These are phyloP conservation scores for Suillus hirtellus DNA, from an alignment of 768 basidiomycete species.

Conservation along the genomic window DNA sequence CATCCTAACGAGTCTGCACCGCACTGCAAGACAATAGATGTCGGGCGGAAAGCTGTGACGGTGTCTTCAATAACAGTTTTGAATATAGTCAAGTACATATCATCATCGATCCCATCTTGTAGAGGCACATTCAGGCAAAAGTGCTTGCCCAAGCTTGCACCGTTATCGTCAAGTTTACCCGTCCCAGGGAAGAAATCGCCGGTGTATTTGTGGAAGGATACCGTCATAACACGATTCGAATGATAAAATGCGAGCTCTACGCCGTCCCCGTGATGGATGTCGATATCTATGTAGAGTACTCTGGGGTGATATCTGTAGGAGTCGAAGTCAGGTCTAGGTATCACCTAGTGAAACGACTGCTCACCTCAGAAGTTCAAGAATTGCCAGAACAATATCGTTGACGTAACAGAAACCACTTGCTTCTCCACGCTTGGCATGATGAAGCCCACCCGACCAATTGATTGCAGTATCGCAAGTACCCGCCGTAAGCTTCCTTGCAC, in stretches of 20 bases:
- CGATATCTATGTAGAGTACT: conserved; percentile 97
- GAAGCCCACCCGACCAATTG: conserved; percentile 98
- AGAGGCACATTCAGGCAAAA: conserved; percentile 95
- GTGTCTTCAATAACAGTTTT: conserved; percentile 96
- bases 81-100: conserved; percentile 94
- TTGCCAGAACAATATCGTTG: conserved; percentile 94
- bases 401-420: conserved; percentile 99
- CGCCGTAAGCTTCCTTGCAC: conserved; percentile 81
- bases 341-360: conserved; percentile 16
- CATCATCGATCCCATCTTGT: conserved; percentile 95
- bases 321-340: not conserved
- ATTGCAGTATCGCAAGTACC: conserved; percentile 94
- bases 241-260: conserved; percentile 98
- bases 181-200: conserved; percentile 99
- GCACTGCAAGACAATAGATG: conserved; percentile 92
- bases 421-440: conserved; percentile 97
- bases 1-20: conserved; percentile 96
- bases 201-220: conserved; percentile 99
- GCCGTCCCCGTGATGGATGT: conserved; percentile 98
- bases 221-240: conserved; percentile 97
- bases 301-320: conserved; percentile 80
- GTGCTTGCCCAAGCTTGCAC: conserved; percentile 85
- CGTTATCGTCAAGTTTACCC: conserved; percentile 93
- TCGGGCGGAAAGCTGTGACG: conserved; percentile 84
- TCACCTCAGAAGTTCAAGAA: conserved; percentile 87